Percentiles rank a stretch among this genome's conserved stretches.
These are phyloP conservation scores for Tylopilus sp. DNA, from an alignment of 768 basidiomycete genomes.

Conservation along the genomic window DNA sequence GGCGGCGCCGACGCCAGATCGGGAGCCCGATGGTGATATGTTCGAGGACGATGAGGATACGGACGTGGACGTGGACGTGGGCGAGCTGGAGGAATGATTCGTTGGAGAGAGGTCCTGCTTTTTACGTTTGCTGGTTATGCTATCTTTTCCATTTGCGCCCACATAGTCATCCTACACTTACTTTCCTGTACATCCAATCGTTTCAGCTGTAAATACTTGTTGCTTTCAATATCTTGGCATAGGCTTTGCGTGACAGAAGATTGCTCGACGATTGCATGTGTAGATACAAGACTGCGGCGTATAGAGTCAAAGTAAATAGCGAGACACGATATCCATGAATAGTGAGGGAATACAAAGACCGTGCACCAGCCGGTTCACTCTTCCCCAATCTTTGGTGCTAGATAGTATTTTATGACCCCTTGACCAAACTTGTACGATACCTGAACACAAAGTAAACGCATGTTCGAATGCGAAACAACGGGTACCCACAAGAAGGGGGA, in stretches of 20 bases:
- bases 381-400: constrained; percentile 93
- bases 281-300: constrained; percentile 15
- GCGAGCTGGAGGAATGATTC: constrained; percentile 14
- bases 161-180: background rate
- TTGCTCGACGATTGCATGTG: background rate
- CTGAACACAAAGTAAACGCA: constrained; percentile 34
- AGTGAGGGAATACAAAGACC: constrained; percentile 5
- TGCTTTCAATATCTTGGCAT: constrained; percentile 5
- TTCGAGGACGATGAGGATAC: constrained; percentile 8
- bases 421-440: constrained; percentile 88
- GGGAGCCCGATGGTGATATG: background rate
- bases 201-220: constrained; percentile 14
- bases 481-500: constrained; percentile 72
- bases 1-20: background rate
- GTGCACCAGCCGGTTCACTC: constrained; percentile 42
- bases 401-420: constrained; percentile 89
- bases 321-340: constrained; percentile 11
- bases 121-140: constrained; percentile 8
- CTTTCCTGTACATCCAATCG: constrained; percentile 4
- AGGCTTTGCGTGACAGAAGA: background rate
- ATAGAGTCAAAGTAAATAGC: constrained; percentile 9
- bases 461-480: background rate
- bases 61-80: constrained; percentile 10
- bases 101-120: background rate
- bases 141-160: constrained; percentile 10